phyloP scores from a whole-genome alignment of 495 filamentous ascomycete genomes.

The Penicillium roqueforti region DNA sequence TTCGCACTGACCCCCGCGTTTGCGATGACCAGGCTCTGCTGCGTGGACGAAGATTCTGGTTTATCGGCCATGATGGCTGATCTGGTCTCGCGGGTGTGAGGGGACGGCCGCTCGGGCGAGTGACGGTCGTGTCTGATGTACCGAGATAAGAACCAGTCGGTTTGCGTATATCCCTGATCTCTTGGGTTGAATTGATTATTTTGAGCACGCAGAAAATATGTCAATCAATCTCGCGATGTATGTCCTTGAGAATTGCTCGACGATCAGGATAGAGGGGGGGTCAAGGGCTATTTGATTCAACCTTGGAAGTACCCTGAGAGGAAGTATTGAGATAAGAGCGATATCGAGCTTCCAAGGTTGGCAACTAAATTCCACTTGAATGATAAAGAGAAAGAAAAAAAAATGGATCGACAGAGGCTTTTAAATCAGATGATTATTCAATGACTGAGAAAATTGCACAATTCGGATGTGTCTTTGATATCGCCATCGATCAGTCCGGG shows the following conservation, averaged over 20 bases:
- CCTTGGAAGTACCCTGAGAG: constrained; percentile 8
- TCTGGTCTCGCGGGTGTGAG: neutral
- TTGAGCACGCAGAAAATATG: neutral
- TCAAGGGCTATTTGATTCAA: neutral
- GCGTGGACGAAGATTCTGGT: neutral
- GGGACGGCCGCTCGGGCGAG: neutral
- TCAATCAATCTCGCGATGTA: neutral
- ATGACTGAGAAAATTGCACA: neutral
- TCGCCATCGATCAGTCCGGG: constrained; percentile 3
- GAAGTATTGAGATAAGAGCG: neutral
- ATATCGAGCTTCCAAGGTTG: neutral
- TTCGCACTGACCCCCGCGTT: constrained; percentile 10
- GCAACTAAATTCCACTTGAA: neutral
- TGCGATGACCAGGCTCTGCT: neutral
- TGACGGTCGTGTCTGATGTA: neutral
- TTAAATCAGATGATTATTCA: neutral
- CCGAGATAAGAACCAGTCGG: neutral
- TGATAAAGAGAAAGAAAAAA: neutral
- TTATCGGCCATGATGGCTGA: constrained; percentile 1
- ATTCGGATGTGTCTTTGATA: neutral
- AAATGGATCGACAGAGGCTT: neutral
- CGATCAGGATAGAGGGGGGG: neutral
- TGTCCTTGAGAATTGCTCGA: neutral
- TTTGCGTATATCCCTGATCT: neutral
- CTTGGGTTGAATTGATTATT: neutral